These are phyloP conservation scores for Mucor sp. DNA, from an alignment of 371 early-diverging fungal genomes.

Conservation along the genomic window DNA sequence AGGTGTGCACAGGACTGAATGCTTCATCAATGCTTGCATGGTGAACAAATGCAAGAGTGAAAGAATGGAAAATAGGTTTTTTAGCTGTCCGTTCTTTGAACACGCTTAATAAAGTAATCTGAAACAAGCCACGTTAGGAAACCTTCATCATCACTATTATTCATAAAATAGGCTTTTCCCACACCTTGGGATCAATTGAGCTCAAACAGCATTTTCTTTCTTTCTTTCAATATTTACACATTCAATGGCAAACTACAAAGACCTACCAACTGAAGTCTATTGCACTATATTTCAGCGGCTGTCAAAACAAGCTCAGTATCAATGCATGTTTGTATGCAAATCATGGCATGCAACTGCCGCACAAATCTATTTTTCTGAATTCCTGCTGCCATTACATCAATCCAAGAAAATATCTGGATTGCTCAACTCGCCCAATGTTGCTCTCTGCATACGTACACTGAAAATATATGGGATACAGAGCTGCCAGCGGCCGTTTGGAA, in stretches of 20 bases:
- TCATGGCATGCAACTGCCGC: neutral
- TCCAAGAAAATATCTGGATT: neutral
- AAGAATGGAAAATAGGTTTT: neutral
- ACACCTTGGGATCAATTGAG: neutral
- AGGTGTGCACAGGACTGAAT: slow-evolving; percentile 19
- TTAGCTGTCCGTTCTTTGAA: neutral
- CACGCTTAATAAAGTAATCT: too few relatives aligned
- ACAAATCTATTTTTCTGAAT: neutral
- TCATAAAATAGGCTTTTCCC: neutral
- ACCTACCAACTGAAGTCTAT: neutral
- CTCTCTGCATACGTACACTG: neutral
- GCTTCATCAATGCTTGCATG: slow-evolving; percentile 5
- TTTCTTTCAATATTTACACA: too few relatives aligned
- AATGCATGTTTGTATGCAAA: neutral
- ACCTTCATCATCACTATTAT: neutral
- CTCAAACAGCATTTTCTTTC: neutral
- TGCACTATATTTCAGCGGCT: neutral
- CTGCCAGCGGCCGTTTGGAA: too few relatives aligned
- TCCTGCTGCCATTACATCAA: neutral
- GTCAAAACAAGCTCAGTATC: neutral
- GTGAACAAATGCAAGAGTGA: neutral
- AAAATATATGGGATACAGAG: too few relatives aligned
- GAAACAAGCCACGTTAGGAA: neutral
- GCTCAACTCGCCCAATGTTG: neutral
- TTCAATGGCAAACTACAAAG: neutral